Evolutionary conservation across 257 asterid species (phyloP), one percentile per base, ranked within the genome.

Genomic region (Fraxinus anomala): DNA sequence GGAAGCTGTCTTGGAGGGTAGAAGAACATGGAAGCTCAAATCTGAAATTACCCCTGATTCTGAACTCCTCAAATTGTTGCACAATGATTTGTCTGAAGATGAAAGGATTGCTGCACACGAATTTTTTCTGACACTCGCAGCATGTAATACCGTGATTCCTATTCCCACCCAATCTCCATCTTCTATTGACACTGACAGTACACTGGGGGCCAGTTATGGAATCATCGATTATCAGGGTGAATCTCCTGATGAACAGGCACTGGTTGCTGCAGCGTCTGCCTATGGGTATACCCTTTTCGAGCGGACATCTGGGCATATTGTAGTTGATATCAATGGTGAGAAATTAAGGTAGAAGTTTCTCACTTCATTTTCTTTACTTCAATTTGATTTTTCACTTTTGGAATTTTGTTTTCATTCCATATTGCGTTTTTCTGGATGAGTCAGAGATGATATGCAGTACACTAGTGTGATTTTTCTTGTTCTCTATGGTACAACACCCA

Each of bases 241-340:
- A 88, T 96, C 98, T 82, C 99, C 99, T 65, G 99, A 96, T 73
- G 99, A 96, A 86, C 97, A 92, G 86, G 99, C 99, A 75, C 80
- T 96, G 79, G 98, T 90, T 80, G 85, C 97, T 82, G 98, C 99
- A 68, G 97, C 99, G 67, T 89, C 97, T 73, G 93, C 97, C 34
- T 96, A 96, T 91, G 97, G 92, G 36, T 96, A 93, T 85, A 93
- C 97, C 0, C 97, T 93, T 67, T 93, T 87, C 78, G 98, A 96
- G 83, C 90, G 99, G 78, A 93, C 98, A 39, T 96, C 99, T 26
- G 98, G 99, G 78, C 97, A 96, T 85, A 89, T 96, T 76, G 96
- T 71, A 67, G 87, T 96, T 83, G 98, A 96, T 91, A 94, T 83
- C 88, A 89, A 93, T 84, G 99, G 97, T 80, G 96, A 96, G 92